Base-by-base conservation (phyloP, 192 early-diverging fungal species). In the Lobosporangium transversale region DNA sequence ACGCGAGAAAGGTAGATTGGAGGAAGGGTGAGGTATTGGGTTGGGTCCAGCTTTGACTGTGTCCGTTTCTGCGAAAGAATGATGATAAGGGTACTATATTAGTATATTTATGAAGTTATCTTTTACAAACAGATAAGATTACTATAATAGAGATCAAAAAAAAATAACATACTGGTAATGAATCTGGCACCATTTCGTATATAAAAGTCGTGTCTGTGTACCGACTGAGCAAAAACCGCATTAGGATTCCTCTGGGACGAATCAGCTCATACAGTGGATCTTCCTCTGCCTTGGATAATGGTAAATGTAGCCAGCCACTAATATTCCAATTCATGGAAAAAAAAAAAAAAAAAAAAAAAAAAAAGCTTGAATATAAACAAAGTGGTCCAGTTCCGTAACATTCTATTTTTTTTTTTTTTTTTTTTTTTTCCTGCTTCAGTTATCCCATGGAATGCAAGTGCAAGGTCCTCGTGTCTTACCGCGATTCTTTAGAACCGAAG, bases 271-370 rank as follows among this genome's bases (percentile, higher is more conserved):
- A 76, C 9, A 76, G 53, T 17, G 56, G 65, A 48, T 67, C 54
- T 8, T 66, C 73, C 53, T 76, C 73, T n/a, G 64, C 65, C 31
- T 76, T 76, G 23, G 73, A 76, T 36, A 76, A 21, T 21, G 73
- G 73, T 53, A 76, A 47, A 48, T 76, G 73, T 20, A 76, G 36
- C 73, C 73, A 76, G 35, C 73, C 73, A 15, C 73, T 76, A 56
- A 37, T 20, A 12, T 15, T 40, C 37, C n/a, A n/a, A n/a, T n/a
- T n/a, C n/a, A n/a, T n/a, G n/a, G n/a, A n/a, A n/a, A n/a, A n/a
- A n/a, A n/a, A n/a, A n/a, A n/a, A n/a, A n/a, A n/a, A n/a, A n/a
- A n/a, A n/a, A n/a, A n/a, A n/a, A n/a, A n/a, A n/a, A n/a, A n/a
- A n/a, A n/a, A n/a, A n/a, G n/a, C n/a, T n/a, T n/a, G n/a, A n/a